Evolutionary conservation across 2,329 filamentous ascomycete genomes (phyloP).

Genomic region (Mycocentrospora acerina): DNA sequence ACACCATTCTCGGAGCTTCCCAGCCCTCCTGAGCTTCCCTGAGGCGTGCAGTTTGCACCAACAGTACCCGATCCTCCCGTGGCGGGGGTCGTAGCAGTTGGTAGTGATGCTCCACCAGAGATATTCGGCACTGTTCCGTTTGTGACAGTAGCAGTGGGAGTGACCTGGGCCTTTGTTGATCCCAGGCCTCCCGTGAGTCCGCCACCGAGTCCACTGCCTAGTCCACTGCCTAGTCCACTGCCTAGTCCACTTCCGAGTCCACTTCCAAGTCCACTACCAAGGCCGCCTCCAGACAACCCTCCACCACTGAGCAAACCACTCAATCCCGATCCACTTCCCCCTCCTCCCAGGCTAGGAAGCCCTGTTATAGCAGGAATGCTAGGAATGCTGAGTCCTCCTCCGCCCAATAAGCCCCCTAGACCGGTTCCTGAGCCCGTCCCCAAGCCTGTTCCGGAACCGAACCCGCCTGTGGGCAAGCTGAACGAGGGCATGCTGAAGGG

Average conservation of each 20-base stretch:
- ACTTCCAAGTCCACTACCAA: background rate
- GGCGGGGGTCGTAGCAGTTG: constrained; percentile 1
- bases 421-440: constrained; percentile 2
- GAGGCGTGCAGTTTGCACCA: constrained; percentile 25
- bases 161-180: background rate
- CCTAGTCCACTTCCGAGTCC: constrained; percentile 1
- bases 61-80: no score
- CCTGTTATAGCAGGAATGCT: constrained; percentile 1
- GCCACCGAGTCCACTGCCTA: background rate
- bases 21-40: constrained; percentile 17
- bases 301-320: constrained; percentile 2
- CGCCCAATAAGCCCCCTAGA: no score
- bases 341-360: background rate
- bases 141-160: constrained; percentile 3
- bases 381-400: background rate
- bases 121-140: constrained; percentile 1
- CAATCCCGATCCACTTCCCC: background rate
- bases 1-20: constrained; percentile 44
- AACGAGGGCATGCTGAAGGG: constrained; percentile 17
- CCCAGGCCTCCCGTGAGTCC: no score
- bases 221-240: background rate
- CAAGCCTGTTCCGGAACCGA: background rate
- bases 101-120: constrained; percentile 6
- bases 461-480: constrained; percentile 8
- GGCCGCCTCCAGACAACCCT: background rate